Conservation (phyloP, 1,139 yeast genomes). For the Sugiyamaella novakii region DNA sequence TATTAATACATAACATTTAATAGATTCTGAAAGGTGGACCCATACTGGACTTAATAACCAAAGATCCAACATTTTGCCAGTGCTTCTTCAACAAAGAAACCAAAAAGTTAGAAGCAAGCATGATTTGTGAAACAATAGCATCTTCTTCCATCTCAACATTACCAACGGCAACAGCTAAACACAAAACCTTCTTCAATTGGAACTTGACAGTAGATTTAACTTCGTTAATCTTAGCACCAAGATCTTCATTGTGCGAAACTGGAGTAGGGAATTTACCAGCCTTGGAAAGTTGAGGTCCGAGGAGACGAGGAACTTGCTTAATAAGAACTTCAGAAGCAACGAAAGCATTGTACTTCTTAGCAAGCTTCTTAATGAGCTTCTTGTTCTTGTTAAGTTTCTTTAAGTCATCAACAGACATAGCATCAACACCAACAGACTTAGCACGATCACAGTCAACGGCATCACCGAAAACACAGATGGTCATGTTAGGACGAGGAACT, state of each 20-base stretch:
- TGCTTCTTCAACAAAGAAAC: slow-evolving; percentile 99
- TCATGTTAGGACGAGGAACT: slow-evolving; percentile 99
- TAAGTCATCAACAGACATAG: slow-evolving; percentile 99
- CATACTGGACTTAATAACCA: slow-evolving; percentile 99
- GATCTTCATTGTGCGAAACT: slow-evolving; percentile 98
- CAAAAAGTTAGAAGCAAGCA: slow-evolving; percentile 99
- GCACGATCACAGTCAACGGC: slow-evolving; percentile 99
- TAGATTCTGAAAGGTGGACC: slow-evolving; percentile 99
- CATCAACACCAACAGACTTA: slow-evolving; percentile 98
- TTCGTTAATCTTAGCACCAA: slow-evolving; percentile 92
- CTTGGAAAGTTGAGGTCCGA: slow-evolving; percentile 99
- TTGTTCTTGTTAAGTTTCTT: slow-evolving; percentile 99
- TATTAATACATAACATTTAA: slow-evolving; percentile 51
- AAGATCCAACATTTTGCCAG: slow-evolving; percentile 99
- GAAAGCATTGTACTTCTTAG: slow-evolving; percentile 99
- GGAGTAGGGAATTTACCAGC: slow-evolving; percentile 99
- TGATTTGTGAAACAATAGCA: slow-evolving; percentile 93
- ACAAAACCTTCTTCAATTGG: slow-evolving; percentile 93
- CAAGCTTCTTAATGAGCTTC: slow-evolving; percentile 99
- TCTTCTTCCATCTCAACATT: slow-evolving; percentile 99
- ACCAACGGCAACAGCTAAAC: slow-evolving; percentile 96
- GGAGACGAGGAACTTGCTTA: slow-evolving; percentile 99
- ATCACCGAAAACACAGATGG: slow-evolving; percentile 99
- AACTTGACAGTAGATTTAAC: slow-evolving; percentile 99
- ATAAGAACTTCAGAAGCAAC: slow-evolving; percentile 98